These are phyloP conservation scores for Clarireedia monteithiana DNA, from an alignment of 2,329 filamentous ascomycete species.

Conservation along the genomic window DNA sequence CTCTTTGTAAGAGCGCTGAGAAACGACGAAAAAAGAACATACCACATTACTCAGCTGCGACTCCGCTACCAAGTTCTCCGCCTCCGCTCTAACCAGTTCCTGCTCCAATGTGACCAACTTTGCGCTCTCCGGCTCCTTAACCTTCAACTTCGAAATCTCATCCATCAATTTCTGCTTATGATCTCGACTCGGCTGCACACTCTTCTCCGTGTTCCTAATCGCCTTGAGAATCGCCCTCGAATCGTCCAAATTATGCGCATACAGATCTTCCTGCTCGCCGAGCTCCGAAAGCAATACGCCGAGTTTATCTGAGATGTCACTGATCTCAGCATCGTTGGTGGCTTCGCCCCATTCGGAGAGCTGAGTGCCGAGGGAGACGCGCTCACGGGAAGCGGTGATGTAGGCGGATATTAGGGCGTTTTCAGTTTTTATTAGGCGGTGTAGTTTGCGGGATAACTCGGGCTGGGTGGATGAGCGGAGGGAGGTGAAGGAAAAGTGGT, in stretches of 20 bases:
- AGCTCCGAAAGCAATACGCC: conserved; percentile 88
- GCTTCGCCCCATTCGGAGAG: conserved; percentile 95
- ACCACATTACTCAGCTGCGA: conserved; percentile 85
- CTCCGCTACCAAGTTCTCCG: conserved; percentile 91
- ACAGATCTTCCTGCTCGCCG: conserved; percentile 86
- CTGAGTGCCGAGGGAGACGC: conserved; percentile 76
- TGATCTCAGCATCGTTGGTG: conserved; percentile 78
- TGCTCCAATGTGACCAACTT: conserved; percentile 83
- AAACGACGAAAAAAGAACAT: conserved; percentile 43
- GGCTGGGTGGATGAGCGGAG: conserved; percentile 80
- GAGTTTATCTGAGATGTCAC: conserved; percentile 90
- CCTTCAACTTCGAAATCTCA: conserved; percentile 85
- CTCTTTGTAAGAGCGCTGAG: neutral
- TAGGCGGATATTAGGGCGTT: conserved; percentile 82
- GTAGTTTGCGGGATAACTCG: conserved; percentile 82
- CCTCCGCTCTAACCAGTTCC: conserved; percentile 91
- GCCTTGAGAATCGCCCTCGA: conserved; percentile 76
- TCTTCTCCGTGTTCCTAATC: conserved; percentile 91
- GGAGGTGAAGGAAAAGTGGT: conserved; percentile 78
- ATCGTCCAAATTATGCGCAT: conserved; percentile 81
- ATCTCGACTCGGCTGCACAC: conserved; percentile 86
- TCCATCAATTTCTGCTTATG: conserved; percentile 82
- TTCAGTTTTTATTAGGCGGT: conserved; percentile 88
- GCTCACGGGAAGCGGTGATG: conserved; percentile 78
- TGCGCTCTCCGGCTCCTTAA: conserved; percentile 81